Evolutionary conservation across 2,329 filamentous ascomycete species (phyloP).

Genomic region (Colletotrichum spaethianum): DNA sequence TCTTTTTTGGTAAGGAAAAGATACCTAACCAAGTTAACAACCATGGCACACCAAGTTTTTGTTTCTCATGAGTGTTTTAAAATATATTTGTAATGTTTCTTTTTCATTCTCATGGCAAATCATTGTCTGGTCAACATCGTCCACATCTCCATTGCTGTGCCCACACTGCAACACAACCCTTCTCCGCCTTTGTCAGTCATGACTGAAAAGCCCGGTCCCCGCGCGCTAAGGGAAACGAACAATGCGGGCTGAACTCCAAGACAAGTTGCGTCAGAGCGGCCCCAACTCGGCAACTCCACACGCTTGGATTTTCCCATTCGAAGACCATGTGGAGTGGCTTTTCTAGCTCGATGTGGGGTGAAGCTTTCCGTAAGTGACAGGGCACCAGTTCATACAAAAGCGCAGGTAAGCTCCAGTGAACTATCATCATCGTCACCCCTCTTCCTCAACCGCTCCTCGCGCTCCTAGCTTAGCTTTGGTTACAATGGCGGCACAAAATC

Average conservation of each 20-base stretch:
- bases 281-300: neutral
- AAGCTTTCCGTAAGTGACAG: conserved; percentile 8
- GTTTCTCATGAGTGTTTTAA: too few relatives aligned
- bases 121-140: too few relatives aligned
- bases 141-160: too few relatives aligned
- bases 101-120: too few relatives aligned
- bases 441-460: neutral
- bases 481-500: conserved; percentile 19
- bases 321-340: conserved; percentile 17
- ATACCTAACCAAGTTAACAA: too few relatives aligned
- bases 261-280: neutral
- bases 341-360: conserved; percentile 32
- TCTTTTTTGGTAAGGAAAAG: too few relatives aligned
- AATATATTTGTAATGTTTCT: too few relatives aligned
- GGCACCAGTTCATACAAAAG: conserved; percentile 5
- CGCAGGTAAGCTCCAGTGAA: neutral
- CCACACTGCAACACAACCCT: neutral
- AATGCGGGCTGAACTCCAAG: neutral
- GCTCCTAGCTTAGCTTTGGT: neutral
- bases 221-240: neutral
- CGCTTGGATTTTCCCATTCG: neutral
- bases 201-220: conserved; percentile 7
- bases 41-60: too few relatives aligned
- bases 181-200: conserved; percentile 18
- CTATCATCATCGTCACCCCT: neutral